A percentile compares a stretch with the other conserved stretches of the same genome.
Conservation (phyloP, 768 basidiomycete genomes). For the Leccinum barrowsii region DNA sequence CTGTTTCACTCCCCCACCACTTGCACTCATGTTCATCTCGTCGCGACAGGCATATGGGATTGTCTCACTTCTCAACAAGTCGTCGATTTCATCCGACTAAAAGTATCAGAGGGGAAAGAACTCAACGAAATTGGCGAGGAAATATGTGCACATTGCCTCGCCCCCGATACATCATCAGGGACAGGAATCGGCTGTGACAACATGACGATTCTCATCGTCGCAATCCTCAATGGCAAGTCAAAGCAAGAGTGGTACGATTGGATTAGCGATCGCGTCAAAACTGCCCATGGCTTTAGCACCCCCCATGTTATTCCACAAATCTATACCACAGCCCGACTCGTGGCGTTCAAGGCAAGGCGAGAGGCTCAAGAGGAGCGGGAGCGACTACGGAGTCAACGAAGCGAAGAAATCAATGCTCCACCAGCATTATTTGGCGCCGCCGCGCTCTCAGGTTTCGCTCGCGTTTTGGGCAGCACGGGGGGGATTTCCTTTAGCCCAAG, state of each 20-base stretch:
- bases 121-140: constrained; percentile 83
- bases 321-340: constrained; percentile 61
- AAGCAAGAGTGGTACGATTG: constrained; percentile 90
- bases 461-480: constrained; percentile 51
- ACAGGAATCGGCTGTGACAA: constrained; percentile 98
- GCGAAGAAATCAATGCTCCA: constrained; percentile 28
- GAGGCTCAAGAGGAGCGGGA: constrained; percentile 55
- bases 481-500: constrained; percentile 67
- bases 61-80: constrained; percentile 92
- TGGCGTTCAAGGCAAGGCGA: constrained; percentile 58
- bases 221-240: constrained; percentile 81
- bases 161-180: constrained; percentile 87
- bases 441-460: constrained; percentile 48
- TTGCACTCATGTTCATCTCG: constrained; percentile 4
- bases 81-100: constrained; percentile 81
- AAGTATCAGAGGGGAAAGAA: constrained; percentile 73
- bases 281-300: constrained; percentile 71
- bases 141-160: constrained; percentile 90
- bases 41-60: constrained; percentile 90
- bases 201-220: constrained; percentile 95
- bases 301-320: constrained; percentile 74
- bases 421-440: constrained; percentile 33
- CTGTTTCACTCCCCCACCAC: neutral
- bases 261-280: constrained; percentile 79
- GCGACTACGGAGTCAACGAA: constrained; percentile 35